Evolutionary conservation across 2,329 filamentous ascomycete species (phyloP).

Genomic region (Neurospora sp.): DNA sequence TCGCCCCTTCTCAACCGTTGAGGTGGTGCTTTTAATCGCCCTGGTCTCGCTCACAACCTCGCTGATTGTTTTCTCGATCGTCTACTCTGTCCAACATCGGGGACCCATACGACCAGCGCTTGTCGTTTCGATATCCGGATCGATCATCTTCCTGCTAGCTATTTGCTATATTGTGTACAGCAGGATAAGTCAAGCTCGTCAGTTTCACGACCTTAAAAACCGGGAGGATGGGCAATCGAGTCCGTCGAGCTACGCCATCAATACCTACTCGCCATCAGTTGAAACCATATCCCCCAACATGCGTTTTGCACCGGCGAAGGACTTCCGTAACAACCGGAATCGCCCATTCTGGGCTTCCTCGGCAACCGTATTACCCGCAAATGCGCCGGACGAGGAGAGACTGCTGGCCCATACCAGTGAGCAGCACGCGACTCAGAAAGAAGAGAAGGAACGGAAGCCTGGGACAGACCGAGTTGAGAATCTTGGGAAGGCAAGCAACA

Average conservation of each 20-base stretch:
- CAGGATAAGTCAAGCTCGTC: neutral
- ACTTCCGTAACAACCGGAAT: neutral
- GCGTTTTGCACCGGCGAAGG: neutral
- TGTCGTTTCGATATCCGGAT: neutral
- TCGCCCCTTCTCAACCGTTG: neutral
- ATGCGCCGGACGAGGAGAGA: neutral
- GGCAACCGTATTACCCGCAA: neutral
- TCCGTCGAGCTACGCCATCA: neutral
- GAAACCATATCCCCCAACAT: neutral
- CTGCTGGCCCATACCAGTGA: neutral
- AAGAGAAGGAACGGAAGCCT: neutral
- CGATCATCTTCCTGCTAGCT: neutral
- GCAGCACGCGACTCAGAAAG: neutral
- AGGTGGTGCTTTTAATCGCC: neutral
- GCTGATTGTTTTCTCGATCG: neutral
- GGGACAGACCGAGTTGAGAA: neutral
- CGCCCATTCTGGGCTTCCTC: neutral
- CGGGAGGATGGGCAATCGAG: neutral
- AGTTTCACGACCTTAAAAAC: neutral
- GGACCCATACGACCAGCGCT: neutral
- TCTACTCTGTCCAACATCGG: neutral
- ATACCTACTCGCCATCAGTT: neutral
- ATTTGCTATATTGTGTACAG: neutral
- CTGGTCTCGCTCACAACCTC: neutral
- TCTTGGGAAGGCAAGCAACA: neutral